phyloP scores from a whole-genome alignment of 352 stramenopile genomes.

The Thraustochytrium sp. region DNA sequence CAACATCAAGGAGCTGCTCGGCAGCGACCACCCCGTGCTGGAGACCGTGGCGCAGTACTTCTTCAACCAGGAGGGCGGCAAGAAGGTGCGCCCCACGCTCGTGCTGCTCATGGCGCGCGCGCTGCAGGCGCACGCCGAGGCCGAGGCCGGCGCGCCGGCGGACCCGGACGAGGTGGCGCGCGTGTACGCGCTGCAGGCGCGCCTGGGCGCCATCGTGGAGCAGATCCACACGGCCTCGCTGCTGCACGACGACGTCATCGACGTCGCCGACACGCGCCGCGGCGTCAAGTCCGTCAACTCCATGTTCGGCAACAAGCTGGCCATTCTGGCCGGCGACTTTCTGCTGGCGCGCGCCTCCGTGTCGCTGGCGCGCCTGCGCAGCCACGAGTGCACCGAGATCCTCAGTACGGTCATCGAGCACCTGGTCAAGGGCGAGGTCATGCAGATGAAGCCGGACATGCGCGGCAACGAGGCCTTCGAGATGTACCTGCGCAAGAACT shows the following conservation, averaged over 20 bases:
- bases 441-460: constrained; percentile 85
- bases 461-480: constrained; percentile 65
- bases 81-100: constrained; percentile 97
- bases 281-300: constrained; percentile 87
- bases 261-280: constrained; percentile 89
- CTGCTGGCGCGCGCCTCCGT: constrained; percentile 91
- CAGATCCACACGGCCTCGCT: constrained; percentile 98
- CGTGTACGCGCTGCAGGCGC: constrained; percentile 53
- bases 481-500: constrained; percentile 97
- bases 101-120: constrained; percentile 86
- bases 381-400: constrained; percentile 90
- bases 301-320: constrained; percentile 96
- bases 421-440: constrained; percentile 97
- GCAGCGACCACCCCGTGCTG: constrained; percentile 92
- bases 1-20: constrained; percentile 90
- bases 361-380: constrained; percentile 84
- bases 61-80: constrained; percentile 93
- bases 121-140: constrained; percentile 63
- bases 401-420: constrained; percentile 98
- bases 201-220: constrained; percentile 82
- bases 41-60: constrained; percentile 88
- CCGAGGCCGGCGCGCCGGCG: constrained; percentile 54
- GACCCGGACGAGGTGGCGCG: constrained; percentile 50
- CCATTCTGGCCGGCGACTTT: constrained; percentile 95
- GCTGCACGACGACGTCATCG: constrained; percentile 98